Base-by-base conservation (phyloP, 192 early-diverging fungal genomes). In the Spinellus fusiger region DNA sequence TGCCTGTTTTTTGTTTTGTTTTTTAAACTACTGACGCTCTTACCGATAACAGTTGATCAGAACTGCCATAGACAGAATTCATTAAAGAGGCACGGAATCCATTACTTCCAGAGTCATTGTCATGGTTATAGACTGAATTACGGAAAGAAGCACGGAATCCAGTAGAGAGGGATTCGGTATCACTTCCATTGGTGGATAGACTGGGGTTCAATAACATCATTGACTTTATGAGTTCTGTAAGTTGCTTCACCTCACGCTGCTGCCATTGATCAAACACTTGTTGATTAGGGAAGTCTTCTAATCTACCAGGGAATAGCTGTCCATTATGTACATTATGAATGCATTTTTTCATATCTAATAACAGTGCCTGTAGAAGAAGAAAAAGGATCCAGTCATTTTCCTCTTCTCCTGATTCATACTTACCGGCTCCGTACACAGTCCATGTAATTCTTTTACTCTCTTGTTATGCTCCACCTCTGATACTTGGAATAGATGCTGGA, bases 201-300 rank as follows among this genome's bases (percentile, higher is more conserved):
- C 75, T 49, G 57, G 81, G 64, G 54, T 74, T 71, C 44, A 54
- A 46, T 46, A 66, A 6, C 48, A 61, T 67, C 55, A 78, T 25
- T 22, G 61, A 61, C 68, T 71, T 63, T 44, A 82, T 56, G 8
- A 84, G 54, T 5, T 60, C 80, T 29, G 73, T 70, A 16, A 86
- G 68, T 29, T 78, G 64, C 22, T 81, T 67, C 12, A 75, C 67
- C 62, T 88, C 82, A 6, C 74, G 69, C 34, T 60, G 73, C 34
- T 78, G 71, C 73, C 82, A 83, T 35, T 73, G 72, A 28, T 87
- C 79, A 47, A 79, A 81, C 13, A 65, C 79, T 31, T 71, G 66
- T 4, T 67, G 59, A 23, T 61, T 71, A 20, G 71, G 63, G 62
- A 88, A 88, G 28, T 75, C 74, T n/a, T 75, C 68, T 22, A 67